These are phyloP conservation scores for Chlorokybus atmophyticus DNA, from an alignment of 139 green algal species.

Conservation along the genomic window DNA sequence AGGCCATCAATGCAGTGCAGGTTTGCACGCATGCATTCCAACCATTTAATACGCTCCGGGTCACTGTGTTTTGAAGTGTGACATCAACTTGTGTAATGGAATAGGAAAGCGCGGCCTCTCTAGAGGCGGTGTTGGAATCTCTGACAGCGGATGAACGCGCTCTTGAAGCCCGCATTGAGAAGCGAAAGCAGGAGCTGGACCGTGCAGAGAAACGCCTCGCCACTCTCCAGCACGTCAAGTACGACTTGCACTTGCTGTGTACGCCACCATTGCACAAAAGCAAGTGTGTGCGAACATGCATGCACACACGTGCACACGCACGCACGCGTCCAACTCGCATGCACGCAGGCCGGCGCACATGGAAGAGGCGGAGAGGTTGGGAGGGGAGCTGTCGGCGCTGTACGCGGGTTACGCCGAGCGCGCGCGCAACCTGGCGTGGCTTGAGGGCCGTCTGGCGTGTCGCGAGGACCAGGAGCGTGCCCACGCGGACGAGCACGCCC, in stretches of 20 bases:
- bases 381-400: conserved; percentile 53
- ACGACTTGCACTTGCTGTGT: too few relatives aligned
- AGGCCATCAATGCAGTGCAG: conserved; percentile 31
- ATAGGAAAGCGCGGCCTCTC: conserved; percentile 16
- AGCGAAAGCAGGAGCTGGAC: conserved; percentile 51
- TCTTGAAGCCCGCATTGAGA: conserved; percentile 51
- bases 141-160: too few relatives aligned
- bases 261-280: too few relatives aligned
- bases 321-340: neutral
- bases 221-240: conserved; percentile 16
- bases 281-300: neutral
- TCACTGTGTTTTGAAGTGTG: too few relatives aligned
- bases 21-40: too few relatives aligned
- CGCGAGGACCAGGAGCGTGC: conserved; percentile 47
- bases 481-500: conserved; percentile 44
- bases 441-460: conserved; percentile 47
- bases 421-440: conserved; percentile 63
- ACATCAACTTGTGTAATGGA: too few relatives aligned
- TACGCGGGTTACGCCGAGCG: conserved; percentile 42
- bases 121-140: conserved; percentile 43
- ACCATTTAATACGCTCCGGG: too few relatives aligned
- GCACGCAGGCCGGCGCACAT: conserved; percentile 58
- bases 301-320: neutral
- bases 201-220: conserved; percentile 56
- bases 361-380: conserved; percentile 68